Percentiles rank a stretch among this genome's conserved stretches.
These are phyloP conservation scores for Rhynchosporium agropyri DNA, from an alignment of 2,329 filamentous ascomycete genomes.

Conservation along the genomic window DNA sequence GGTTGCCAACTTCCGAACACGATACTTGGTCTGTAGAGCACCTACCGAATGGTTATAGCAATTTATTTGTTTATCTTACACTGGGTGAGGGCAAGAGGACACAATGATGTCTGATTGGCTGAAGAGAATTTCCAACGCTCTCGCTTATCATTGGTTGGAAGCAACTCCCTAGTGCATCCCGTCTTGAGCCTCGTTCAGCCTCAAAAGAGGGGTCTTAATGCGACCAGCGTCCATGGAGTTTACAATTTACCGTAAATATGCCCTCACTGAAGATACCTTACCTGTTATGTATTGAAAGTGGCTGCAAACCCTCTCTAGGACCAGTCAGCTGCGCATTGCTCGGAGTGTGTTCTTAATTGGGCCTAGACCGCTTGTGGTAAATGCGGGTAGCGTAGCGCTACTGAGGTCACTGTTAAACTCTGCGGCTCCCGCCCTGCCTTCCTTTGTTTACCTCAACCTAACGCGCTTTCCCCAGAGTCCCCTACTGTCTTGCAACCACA, in stretches of 20 bases:
- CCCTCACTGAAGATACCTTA: background rate
- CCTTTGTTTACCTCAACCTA: slow-evolving; percentile 9
- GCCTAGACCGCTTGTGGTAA: background rate
- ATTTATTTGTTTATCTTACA: background rate
- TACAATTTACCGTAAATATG: background rate
- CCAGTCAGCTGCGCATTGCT: background rate
- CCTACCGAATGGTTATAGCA: background rate
- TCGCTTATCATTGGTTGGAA: slow-evolving; percentile 6
- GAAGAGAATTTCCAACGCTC: background rate
- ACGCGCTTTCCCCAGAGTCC: slow-evolving; percentile 7
- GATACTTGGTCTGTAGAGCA: no score
- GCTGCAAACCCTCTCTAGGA: background rate
- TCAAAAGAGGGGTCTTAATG: slow-evolving; percentile 6
- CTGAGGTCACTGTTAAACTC: background rate
- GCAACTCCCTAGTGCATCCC: background rate
- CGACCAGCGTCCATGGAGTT: no score
- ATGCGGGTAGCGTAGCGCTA: background rate
- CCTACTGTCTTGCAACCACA: slow-evolving; percentile 4
- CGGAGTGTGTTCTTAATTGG: background rate
- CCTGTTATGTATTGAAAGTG: background rate
- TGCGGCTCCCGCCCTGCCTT: background rate
- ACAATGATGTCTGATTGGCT: background rate
- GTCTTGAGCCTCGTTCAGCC: slow-evolving; percentile 7
- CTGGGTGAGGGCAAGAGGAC: background rate
- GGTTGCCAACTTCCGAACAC: no score